These are phyloP conservation scores for Cynara cardunculus DNA, from an alignment of 129 eudicot genomes.

Conservation along the genomic window DNA sequence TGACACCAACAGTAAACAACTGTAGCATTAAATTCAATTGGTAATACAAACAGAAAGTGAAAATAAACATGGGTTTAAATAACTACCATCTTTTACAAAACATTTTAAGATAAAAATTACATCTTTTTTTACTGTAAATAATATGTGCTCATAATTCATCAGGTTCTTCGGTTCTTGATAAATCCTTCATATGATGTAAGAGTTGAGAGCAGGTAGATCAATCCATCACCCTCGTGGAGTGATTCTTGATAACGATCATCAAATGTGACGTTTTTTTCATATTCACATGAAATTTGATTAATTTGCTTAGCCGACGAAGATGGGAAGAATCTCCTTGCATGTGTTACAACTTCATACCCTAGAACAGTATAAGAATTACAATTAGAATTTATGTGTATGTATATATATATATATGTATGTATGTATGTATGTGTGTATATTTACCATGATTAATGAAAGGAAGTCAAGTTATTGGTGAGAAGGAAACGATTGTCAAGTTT, in stretches of 20 bases:
- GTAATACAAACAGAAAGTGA: not conserved
- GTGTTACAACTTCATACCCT: conserved; percentile 17
- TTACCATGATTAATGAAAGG: conserved; percentile 44
- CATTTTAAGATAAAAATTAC: conserved; percentile 8
- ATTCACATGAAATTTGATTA: conserved; percentile 18
- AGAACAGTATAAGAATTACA: conserved; percentile 9
- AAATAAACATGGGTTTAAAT: conserved; percentile 12
- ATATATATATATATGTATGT: too few relatives aligned
- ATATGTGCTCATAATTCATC: conserved; percentile 10
- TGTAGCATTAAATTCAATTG: conserved; percentile 24
- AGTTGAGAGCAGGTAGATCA: not conserved
- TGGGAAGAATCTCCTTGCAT: conserved; percentile 15
- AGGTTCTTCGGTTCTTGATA: conserved; percentile 15
- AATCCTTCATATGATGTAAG: not conserved
- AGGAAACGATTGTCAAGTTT: conserved; percentile 49
- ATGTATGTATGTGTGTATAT: too few relatives aligned
- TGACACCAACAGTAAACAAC: conserved; percentile 32
- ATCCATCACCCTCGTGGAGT: not conserved
- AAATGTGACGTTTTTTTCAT: conserved; percentile 3
- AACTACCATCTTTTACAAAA: conserved; percentile 21
- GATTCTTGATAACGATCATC: conserved; percentile 5
- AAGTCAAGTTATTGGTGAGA: conserved; percentile 59
- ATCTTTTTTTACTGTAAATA: not conserved
- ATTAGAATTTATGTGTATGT: not conserved
- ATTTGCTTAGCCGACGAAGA: conserved; percentile 5